Conservation (phyloP, 495 filamentous ascomycete species). For the Hypoxylon lienhwacheense region DNA sequence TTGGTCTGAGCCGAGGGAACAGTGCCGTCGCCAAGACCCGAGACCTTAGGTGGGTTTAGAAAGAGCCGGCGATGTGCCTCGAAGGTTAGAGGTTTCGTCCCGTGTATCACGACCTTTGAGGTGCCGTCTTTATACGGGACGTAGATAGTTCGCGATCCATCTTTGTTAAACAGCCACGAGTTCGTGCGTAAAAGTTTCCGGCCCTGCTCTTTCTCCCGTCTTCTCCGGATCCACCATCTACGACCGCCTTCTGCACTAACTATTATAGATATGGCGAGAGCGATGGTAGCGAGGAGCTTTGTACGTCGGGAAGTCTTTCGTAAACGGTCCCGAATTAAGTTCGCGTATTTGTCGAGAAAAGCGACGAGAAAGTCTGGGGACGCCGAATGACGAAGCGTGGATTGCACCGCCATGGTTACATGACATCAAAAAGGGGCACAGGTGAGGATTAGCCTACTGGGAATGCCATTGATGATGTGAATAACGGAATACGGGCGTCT, state of each 20-base stretch:
- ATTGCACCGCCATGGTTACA: slow-evolving; percentile 77
- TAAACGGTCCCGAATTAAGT: slow-evolving; percentile 61
- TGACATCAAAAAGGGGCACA: slow-evolving; percentile 28
- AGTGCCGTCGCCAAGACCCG: slow-evolving; percentile 71
- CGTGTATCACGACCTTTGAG: slow-evolving; percentile 86
- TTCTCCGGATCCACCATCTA: slow-evolving; percentile 68
- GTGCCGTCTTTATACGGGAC: slow-evolving; percentile 87
- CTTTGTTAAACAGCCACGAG: slow-evolving; percentile 87
- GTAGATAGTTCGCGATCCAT: slow-evolving; percentile 91
- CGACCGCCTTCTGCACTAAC: slow-evolving; percentile 72
- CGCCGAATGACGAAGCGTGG: slow-evolving; percentile 68
- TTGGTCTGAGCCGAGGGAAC: slow-evolving; percentile 88
- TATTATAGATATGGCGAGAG: slow-evolving; percentile 74
- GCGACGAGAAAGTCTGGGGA: slow-evolving; percentile 68
- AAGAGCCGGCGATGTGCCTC: slow-evolving; percentile 94
- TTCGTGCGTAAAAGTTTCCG: slow-evolving; percentile 81
- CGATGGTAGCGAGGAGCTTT: slow-evolving; percentile 71
- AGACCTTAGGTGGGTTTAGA: slow-evolving; percentile 81
- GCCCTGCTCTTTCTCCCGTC: slow-evolving; percentile 77
- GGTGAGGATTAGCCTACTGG: slow-evolving; percentile 9
- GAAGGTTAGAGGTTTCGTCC: slow-evolving; percentile 92
- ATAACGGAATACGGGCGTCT: slow-evolving; percentile 7
- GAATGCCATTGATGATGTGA: slow-evolving; percentile 22
- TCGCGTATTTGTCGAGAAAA: slow-evolving; percentile 67
- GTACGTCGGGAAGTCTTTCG: slow-evolving; percentile 65